Evolutionary conservation across 169 alveolate genomes (phyloP).

Genomic region (Plasmodium gaboni): DNA sequence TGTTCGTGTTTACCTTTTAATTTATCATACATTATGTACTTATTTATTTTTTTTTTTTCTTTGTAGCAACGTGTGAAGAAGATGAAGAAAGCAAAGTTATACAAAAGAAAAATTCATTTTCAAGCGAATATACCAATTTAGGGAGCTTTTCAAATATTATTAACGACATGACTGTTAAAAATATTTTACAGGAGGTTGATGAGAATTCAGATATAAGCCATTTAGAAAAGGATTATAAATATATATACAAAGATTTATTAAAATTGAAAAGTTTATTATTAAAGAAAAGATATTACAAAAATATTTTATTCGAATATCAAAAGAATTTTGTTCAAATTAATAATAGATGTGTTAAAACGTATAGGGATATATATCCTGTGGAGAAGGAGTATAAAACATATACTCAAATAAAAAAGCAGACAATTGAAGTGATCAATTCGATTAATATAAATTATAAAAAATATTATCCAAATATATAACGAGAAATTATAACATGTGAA

Average conservation of each 20-base stretch:
- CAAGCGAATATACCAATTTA: constrained; percentile 19
- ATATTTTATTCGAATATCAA: constrained; percentile 66
- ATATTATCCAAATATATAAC: constrained; percentile 4
- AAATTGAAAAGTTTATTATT: constrained; percentile 56
- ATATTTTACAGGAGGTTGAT: constrained; percentile 54
- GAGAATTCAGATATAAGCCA: constrained; percentile 51
- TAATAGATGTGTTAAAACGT: constrained; percentile 73
- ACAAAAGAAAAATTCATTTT: neutral
- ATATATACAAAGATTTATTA: constrained; percentile 60
- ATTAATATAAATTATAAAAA: constrained; percentile 63
- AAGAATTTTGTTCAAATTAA: constrained; percentile 52
- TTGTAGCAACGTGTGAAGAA: constrained; percentile 10
- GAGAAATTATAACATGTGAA: too few species aligned
- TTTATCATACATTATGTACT: too few species aligned
- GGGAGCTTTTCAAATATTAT: constrained; percentile 61
- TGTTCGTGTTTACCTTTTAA: too few species aligned
- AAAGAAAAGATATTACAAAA: constrained; percentile 67
- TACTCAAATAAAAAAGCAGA: constrained; percentile 74
- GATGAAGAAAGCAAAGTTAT: constrained; percentile 5
- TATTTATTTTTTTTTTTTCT: neutral
- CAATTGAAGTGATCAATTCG: constrained; percentile 30
- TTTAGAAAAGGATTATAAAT: constrained; percentile 60
- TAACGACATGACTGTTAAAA: constrained; percentile 46
- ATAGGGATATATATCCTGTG: constrained; percentile 74
- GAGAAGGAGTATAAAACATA: constrained; percentile 70